phyloP scores from a whole-genome alignment of 371 early-diverging fungal species.

The Capillidium heterosporum region DNA sequence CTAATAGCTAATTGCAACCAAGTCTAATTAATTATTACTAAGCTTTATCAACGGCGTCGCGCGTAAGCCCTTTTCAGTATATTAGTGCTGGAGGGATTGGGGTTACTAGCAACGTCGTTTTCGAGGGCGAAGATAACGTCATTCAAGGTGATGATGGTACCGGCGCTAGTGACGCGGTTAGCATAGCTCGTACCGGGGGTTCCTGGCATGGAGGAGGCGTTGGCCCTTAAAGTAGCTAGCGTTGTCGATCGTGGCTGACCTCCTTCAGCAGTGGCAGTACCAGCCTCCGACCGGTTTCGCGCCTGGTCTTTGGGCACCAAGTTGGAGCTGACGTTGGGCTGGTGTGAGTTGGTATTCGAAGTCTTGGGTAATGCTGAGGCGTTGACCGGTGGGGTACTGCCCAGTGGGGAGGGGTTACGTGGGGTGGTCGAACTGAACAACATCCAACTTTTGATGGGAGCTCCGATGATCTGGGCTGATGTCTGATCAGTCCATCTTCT shows the following conservation, averaged over 20 bases:
- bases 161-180: not conserved
- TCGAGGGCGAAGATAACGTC: not conserved
- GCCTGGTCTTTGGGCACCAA: not conserved
- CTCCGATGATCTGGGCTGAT: constrained; percentile 51
- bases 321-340: not conserved
- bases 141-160: constrained; percentile 3
- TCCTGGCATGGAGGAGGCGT: not conserved
- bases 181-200: not conserved
- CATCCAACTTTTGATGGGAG: constrained; percentile 39
- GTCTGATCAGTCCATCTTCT: constrained; percentile 51
- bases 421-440: constrained; percentile 13
- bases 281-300: too few relatives aligned
- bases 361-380: constrained; percentile 5
- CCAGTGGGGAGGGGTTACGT: constrained; percentile 15
- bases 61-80: too few relatives aligned
- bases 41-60: too few relatives aligned
- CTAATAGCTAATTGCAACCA: too few relatives aligned
- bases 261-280: too few relatives aligned
- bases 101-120: not conserved
- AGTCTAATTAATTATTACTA: too few relatives aligned
- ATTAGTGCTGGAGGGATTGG: too few relatives aligned
- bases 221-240: not conserved
- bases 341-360: not conserved
- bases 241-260: not conserved
- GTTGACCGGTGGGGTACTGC: constrained; percentile 8